Conservation (phyloP, 768 basidiomycete genomes). For the Phallus indusiatus region DNA sequence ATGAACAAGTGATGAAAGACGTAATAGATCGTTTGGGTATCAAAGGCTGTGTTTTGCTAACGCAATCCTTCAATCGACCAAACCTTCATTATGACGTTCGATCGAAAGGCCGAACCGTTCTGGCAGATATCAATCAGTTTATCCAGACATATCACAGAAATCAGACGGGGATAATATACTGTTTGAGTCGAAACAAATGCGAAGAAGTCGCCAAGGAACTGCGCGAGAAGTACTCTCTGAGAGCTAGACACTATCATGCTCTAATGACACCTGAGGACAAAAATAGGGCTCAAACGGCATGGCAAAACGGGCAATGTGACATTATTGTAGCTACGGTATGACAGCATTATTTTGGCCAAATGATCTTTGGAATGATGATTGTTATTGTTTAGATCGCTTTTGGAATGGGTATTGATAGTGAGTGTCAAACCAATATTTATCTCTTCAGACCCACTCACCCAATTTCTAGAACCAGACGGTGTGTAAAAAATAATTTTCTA, state of each 20-base stretch:
- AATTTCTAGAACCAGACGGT: conserved; percentile 17
- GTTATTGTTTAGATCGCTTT: conserved; percentile 69
- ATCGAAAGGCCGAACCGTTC: conserved; percentile 31
- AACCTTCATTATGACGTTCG: conserved; percentile 74
- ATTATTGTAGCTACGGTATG: conserved; percentile 91
- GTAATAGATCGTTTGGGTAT: conserved; percentile 66
- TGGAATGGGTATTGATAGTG: conserved; percentile 94
- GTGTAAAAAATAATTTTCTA: not conserved
- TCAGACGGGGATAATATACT: conserved; percentile 82
- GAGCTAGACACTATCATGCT: conserved; percentile 81
- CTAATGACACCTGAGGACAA: conserved; percentile 57
- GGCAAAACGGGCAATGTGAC: conserved; percentile 61
- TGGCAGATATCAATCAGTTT: conserved; percentile 55
- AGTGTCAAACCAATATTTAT: not conserved
- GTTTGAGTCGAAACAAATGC: conserved; percentile 57
- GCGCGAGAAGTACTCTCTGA: conserved; percentile 43
- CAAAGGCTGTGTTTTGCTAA: conserved; percentile 45
- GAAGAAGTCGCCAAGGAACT: conserved; percentile 72
- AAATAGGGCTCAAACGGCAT: conserved; percentile 50
- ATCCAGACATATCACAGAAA: conserved; percentile 48
- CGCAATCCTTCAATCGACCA: conserved; percentile 87
- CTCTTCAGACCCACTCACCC: not conserved
- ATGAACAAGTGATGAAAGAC: conserved; percentile 64
- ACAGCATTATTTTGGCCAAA: not conserved
- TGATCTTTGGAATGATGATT: conserved; percentile 2